These are phyloP conservation scores for Colletotrichum euphorbiae DNA, from an alignment of 2,329 filamentous ascomycete species.

Conservation along the genomic window DNA sequence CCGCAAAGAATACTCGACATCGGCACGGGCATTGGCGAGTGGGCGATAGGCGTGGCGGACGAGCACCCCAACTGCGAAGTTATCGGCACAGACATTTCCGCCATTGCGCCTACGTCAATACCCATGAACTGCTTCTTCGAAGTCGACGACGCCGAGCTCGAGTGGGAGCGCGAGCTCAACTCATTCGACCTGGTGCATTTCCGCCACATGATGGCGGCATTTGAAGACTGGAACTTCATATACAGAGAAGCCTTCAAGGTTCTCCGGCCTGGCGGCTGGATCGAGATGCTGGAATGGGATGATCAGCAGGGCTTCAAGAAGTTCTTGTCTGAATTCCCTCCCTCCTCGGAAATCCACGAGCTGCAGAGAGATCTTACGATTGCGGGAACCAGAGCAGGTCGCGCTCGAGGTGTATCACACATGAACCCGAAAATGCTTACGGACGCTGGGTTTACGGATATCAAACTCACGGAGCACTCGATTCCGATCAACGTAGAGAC, in stretches of 20 bases:
- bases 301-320: conserved; percentile 51
- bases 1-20: conserved; percentile 64
- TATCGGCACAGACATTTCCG: conserved; percentile 69
- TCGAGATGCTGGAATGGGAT: conserved; percentile 67
- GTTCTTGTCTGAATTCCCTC: conserved; percentile 55
- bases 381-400: conserved; percentile 58
- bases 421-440: conserved; percentile 58
- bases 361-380: conserved; percentile 55
- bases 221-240: conserved; percentile 66
- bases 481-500: conserved; percentile 61
- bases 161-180: conserved; percentile 66
- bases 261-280: conserved; percentile 67
- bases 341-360: conserved; percentile 58
- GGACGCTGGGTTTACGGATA: conserved; percentile 64
- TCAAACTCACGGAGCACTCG: conserved; percentile 59
- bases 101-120: conserved; percentile 67
- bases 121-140: conserved; percentile 71
- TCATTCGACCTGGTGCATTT: conserved; percentile 69
- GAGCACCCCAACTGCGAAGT: conserved; percentile 65
- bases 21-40: conserved; percentile 68
- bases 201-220: conserved; percentile 66
- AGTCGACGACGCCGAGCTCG: conserved; percentile 68
- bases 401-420: conserved; percentile 58
- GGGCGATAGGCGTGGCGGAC: conserved; percentile 66
- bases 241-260: conserved; percentile 65